Conservation (phyloP, 345 rosid genomes). For the Xanthoceras sorbifolium region DNA sequence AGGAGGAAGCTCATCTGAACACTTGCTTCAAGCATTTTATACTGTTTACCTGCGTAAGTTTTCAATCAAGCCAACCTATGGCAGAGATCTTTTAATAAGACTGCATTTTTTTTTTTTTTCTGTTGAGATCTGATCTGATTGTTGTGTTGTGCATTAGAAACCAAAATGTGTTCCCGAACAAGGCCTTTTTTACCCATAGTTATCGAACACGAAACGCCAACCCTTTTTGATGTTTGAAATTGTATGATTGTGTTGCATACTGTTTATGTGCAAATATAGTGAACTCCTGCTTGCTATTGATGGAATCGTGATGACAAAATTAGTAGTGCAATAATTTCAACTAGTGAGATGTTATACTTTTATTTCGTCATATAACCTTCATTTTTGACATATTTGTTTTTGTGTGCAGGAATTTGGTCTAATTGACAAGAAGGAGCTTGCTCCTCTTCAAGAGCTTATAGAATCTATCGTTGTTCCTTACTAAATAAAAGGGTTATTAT, state of each 20-base stretch:
- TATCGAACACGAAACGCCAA: neutral
- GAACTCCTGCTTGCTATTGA: neutral
- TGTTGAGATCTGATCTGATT: neutral
- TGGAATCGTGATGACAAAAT: neutral
- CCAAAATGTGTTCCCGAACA: neutral
- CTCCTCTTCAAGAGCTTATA: constrained; percentile 93
- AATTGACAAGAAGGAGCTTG: constrained; percentile 97
- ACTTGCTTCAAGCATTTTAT: constrained; percentile 99
- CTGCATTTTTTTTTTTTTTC: neutral
- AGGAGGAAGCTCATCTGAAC: constrained; percentile 99
- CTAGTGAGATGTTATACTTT: neutral
- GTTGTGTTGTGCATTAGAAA: neutral
- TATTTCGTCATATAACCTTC: no score
- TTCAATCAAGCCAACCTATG: neutral
- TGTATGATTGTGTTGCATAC: neutral
- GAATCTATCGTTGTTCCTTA: constrained; percentile 85
- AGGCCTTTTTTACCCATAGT: neutral
- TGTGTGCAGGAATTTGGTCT: constrained; percentile 82
- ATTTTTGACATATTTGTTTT: constrained; percentile 8
- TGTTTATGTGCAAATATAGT: neutral
- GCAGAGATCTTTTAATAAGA: neutral
- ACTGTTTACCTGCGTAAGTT: constrained; percentile 88
- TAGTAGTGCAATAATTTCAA: neutral
- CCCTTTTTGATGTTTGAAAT: neutral
- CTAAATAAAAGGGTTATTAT: constrained; percentile 28